Evolutionary conservation across 495 filamentous ascomycete genomes (phyloP).

Genomic region (Aspergillus steynii): DNA sequence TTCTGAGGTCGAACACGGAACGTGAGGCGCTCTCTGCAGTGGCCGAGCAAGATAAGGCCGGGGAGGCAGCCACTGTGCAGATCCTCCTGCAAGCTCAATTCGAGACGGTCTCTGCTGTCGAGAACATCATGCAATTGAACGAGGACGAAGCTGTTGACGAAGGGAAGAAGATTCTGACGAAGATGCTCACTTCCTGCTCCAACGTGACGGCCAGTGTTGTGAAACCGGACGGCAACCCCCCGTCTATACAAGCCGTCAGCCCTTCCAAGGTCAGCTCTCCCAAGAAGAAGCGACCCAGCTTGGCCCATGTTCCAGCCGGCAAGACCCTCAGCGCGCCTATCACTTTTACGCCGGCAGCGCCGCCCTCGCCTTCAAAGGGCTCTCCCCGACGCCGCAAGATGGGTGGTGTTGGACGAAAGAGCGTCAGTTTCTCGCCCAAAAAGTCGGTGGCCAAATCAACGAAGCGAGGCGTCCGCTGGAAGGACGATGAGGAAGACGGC

Average conservation of each 20-base stretch:
- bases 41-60: conserved; percentile 78
- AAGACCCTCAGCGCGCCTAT: conserved; percentile 31
- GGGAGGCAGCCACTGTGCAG: conserved; percentile 76
- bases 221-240: conserved; percentile 80
- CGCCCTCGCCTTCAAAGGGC: conserved; percentile 60
- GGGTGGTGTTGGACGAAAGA: conserved; percentile 64
- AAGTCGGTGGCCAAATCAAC: conserved; percentile 61
- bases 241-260: conserved; percentile 58
- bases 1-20: conserved; percentile 80
- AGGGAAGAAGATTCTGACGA: conserved; percentile 75
- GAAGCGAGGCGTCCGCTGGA: conserved; percentile 87
- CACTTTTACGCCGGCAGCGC: conserved; percentile 39
- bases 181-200: conserved; percentile 74
- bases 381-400: conserved; percentile 81
- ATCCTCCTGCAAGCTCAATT: conserved; percentile 86
- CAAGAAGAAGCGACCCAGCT: conserved; percentile 66
- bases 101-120: conserved; percentile 80
- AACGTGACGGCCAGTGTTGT: conserved; percentile 76
- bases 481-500: conserved; percentile 85
- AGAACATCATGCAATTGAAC: conserved; percentile 74
- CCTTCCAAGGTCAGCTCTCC: conserved; percentile 70
- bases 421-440: conserved; percentile 80
- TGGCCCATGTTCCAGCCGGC: conserved; percentile 37
- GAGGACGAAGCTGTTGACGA: conserved; percentile 78
- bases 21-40: conserved; percentile 77